Evolutionary conservation across 164 flowering plant species (phyloP).

Genomic region (Brasenia schreberi): DNA sequence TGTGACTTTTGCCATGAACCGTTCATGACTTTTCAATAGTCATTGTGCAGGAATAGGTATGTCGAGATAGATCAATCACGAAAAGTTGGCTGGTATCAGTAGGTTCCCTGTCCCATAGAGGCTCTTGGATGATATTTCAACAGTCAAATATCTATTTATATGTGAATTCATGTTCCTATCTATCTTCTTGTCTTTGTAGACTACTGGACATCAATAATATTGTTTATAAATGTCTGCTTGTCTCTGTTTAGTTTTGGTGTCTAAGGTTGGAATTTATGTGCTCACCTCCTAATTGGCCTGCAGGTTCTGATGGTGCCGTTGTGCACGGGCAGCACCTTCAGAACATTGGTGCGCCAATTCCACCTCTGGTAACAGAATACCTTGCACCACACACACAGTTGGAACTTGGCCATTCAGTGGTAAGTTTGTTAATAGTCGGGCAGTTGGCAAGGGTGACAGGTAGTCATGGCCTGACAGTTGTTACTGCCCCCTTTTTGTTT

Average conservation of each 20-base stretch:
- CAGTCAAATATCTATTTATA: neutral
- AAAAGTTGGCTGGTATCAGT: neutral
- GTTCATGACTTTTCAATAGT: no score
- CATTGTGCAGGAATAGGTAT: no score
- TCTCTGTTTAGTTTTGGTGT: neutral
- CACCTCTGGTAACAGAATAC: slow-evolving; percentile 28
- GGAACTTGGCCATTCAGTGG: slow-evolving; percentile 89
- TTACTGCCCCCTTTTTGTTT: neutral
- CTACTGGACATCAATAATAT: no score
- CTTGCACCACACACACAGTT: slow-evolving; percentile 48
- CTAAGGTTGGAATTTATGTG: neutral
- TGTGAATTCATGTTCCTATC: neutral
- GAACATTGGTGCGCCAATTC: slow-evolving; percentile 25
- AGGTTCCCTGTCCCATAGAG: neutral
- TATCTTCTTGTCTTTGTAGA: no score
- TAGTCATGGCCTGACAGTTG: neutral
- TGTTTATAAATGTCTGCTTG: neutral
- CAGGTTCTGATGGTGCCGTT: slow-evolving; percentile 22
- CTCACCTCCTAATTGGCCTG: slow-evolving; percentile 1
- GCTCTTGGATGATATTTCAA: neutral
- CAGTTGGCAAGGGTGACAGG: neutral
- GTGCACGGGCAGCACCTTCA: slow-evolving; percentile 26
- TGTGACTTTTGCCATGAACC: no score
- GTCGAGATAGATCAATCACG: neutral
- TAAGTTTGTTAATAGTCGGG: slow-evolving; percentile 18